Percentiles rank a stretch among this genome's conserved stretches.
phyloP scores from a whole-genome alignment of 139 green algal species.

The Chlamydomonas schloesseri region DNA sequence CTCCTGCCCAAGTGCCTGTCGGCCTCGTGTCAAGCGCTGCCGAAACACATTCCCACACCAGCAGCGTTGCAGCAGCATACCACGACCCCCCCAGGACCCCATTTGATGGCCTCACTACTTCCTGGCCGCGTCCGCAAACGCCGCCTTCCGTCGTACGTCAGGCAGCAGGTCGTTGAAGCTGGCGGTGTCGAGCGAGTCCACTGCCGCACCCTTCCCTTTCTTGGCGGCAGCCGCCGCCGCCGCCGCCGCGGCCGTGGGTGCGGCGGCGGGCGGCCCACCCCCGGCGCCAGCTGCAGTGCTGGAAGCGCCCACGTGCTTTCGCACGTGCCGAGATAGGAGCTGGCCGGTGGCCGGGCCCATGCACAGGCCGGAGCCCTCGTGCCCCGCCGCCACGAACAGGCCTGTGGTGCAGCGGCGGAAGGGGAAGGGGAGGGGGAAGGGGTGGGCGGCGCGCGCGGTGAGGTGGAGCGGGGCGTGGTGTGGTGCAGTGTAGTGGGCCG shows the following conservation, averaged over 20 bases:
- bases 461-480: no score
- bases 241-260: not conserved
- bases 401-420: constrained; percentile 25
- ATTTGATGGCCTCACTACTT: not conserved
- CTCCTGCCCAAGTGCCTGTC: no score
- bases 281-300: not conserved
- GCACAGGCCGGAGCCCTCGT: constrained; percentile 84
- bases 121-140: not conserved
- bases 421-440: not conserved
- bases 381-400: constrained; percentile 77
- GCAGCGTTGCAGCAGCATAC: no score
- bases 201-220: no score
- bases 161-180: constrained; percentile 42
- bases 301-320: not conserved
- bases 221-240: not conserved
- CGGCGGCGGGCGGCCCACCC: not conserved
- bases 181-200: not conserved
- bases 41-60: no score
- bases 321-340: constrained; percentile 42
- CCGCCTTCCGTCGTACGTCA: not conserved
- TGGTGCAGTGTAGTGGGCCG: no score
- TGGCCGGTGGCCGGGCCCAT: constrained; percentile 78
- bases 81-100: no score
- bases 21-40: no score
- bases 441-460: no score